Conservation (phyloP, 2,329 filamentous ascomycete species). For the Myriosclerotinia curreyana region DNA sequence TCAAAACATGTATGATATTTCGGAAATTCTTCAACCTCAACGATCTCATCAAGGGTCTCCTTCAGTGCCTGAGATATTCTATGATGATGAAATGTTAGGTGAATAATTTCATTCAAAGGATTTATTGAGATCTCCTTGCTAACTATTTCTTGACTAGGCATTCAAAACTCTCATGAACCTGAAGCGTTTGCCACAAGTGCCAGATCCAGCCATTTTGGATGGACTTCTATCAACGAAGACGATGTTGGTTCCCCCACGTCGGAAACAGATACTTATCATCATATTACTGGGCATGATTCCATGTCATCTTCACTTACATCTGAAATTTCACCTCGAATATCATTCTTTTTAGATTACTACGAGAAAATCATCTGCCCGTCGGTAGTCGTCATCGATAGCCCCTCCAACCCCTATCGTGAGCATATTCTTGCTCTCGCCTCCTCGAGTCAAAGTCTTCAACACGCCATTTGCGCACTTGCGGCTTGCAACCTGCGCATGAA, state of each 20-base stretch:
- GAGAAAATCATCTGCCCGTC: conserved; percentile 88
- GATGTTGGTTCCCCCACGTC: conserved; percentile 36
- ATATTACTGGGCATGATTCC: conserved; percentile 42
- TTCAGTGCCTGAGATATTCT: conserved; percentile 36
- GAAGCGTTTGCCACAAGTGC: conserved; percentile 37
- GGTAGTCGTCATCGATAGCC: conserved; percentile 86
- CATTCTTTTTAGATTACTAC: conserved; percentile 90
- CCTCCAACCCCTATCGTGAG: conserved; percentile 79
- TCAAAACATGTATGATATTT: conserved; percentile 53
- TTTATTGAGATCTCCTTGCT: conserved; percentile 14
- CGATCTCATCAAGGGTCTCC: conserved; percentile 36
- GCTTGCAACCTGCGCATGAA: conserved; percentile 90
- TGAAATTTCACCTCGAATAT: conserved; percentile 71
- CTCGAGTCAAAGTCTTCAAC: conserved; percentile 78
- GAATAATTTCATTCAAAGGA: conserved; percentile 32
- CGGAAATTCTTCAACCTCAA: conserved; percentile 36
- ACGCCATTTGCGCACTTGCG: conserved; percentile 85
- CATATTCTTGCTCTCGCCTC: conserved; percentile 77
- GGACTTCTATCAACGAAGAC: conserved; percentile 39
- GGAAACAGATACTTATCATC: conserved; percentile 37
- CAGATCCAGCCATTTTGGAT: conserved; percentile 38
- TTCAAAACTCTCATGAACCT: conserved; percentile 31
- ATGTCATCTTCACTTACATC: conserved; percentile 53
- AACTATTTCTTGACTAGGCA: conserved; percentile 27
- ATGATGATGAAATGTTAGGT: conserved; percentile 43